Conservation (phyloP, 768 basidiomycete species). For the Boletus rubescentipes region DNA sequence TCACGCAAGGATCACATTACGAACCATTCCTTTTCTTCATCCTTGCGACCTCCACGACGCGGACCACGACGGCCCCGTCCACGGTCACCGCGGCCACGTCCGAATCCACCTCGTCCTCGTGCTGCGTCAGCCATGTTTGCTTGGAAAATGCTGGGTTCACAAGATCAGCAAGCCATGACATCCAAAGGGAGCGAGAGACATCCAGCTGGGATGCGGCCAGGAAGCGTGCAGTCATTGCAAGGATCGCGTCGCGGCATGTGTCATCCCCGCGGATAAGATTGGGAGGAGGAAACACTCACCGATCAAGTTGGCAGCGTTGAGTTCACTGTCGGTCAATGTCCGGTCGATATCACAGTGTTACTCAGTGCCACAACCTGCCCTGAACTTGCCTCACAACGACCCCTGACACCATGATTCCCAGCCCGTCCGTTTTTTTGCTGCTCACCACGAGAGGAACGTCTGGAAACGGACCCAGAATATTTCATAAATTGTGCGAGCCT, state of each 20-base stretch:
- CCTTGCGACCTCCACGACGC: constrained; percentile 96
- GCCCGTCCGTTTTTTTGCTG: constrained; percentile 16
- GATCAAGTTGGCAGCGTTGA: constrained; percentile 29
- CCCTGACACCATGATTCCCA: constrained; percentile 12
- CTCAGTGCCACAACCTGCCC: constrained; percentile 25
- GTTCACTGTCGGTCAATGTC: constrained; percentile 15
- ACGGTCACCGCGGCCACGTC: constrained; percentile 76
- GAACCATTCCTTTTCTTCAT: constrained; percentile 99
- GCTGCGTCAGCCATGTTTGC: constrained; percentile 82
- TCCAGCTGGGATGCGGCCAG: constrained; percentile 42
- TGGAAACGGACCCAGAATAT: too few relatives aligned
- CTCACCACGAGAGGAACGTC: background rate
- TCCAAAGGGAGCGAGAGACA: constrained; percentile 40
- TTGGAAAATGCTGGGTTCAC: constrained; percentile 23
- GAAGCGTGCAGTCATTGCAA: background rate
- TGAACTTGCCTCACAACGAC: constrained; percentile 22
- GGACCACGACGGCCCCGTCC: constrained; percentile 72
- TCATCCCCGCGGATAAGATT: background rate
- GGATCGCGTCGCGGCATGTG: background rate
- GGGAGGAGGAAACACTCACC: constrained; percentile 34
- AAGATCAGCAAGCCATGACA: constrained; percentile 38
- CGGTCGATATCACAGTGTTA: background rate
- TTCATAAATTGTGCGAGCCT: background rate
- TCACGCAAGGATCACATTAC: constrained; percentile 20
- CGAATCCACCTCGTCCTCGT: constrained; percentile 90